These are phyloP conservation scores for Lepiota brunneoincarnata DNA, from an alignment of 768 basidiomycete genomes.

Conservation along the genomic window DNA sequence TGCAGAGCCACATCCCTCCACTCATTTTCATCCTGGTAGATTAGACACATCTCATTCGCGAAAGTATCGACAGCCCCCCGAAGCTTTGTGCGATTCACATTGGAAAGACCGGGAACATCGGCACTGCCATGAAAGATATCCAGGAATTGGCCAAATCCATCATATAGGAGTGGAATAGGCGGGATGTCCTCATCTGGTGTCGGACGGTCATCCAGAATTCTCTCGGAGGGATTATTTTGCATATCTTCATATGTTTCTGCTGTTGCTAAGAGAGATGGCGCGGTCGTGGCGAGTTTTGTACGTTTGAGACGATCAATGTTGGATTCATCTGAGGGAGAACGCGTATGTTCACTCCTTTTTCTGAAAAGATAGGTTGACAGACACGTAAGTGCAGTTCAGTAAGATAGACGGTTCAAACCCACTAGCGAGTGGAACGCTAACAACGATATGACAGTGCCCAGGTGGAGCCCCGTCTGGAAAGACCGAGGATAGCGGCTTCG, in stretches of 20 bases:
- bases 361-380: too few relatives aligned
- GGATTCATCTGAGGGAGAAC: too few relatives aligned
- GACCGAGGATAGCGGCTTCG: too few relatives aligned
- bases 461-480: too few relatives aligned
- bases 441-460: too few relatives aligned
- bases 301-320: too few relatives aligned
- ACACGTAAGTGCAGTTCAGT: too few relatives aligned
- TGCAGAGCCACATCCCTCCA: background rate
- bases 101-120: conserved; percentile 8
- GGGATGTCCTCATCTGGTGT: conserved; percentile 15
- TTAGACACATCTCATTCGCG: conserved; percentile 7
- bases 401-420: too few relatives aligned
- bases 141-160: conserved; percentile 21
- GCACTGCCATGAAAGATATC: conserved; percentile 17
- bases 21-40: background rate
- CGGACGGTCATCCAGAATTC: conserved; percentile 21
- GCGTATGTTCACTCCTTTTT: too few relatives aligned
- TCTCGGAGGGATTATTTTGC: conserved; percentile 10
- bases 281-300: background rate
- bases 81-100: conserved; percentile 5
- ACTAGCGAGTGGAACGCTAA: too few relatives aligned
- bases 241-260: background rate
- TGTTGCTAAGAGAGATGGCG: background rate
- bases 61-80: conserved; percentile 13
- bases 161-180: conserved; percentile 19